Evolutionary conservation across 352 stramenopile genomes (phyloP), one percentile per base, ranked within the genome.

Genomic region (Pelagophyceae sp.): DNA sequence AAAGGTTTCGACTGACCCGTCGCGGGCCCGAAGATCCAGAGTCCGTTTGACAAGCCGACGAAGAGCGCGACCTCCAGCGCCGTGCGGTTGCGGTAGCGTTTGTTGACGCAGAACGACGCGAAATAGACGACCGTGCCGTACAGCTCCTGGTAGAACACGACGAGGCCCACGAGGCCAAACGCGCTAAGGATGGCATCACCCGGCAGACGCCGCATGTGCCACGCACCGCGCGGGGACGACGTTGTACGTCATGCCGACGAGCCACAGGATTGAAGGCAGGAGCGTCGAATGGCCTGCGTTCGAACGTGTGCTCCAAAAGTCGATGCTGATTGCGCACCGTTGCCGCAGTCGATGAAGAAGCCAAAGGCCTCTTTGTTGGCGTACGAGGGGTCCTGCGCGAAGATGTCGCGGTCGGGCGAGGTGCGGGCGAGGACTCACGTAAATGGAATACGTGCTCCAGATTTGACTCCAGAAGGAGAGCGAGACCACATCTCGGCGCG

Each of bases 41-140:
- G 60, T 6, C 77, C 50, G 60, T 84, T 84, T 38, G 80, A 70
- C 32, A 69, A 69, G 25, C 84, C 51, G 0, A 85, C 82, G 31
- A 74, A 69, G 0, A 77, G 38, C 19, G 80, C 31, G 54, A 81
- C 75, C 45, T 84, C 75, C 1, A 61, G 20, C 27, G 63, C 25
- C 23, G 58, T 82, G 27, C 75, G 38, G 29, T 32, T 58, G 31
- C 60, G 40, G 40, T 70, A 82, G 60, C 79, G 83, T 1, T 65
- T 37, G 72, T 80, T 80, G 33, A 77, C 67, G 76, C 80, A 76
- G 72, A 80, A 85, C 33, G 82, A 80, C 32, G 75, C 72, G 37
- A 84, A 81, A 38, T 85, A 85, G 27, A 85, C 15, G n/a, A 85
- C 29, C 1, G 82, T 81, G 25, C 78, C 78, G 58, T 84, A 84